Percentiles rank a stretch among this genome's conserved stretches.
Conservation (phyloP, 768 basidiomycete genomes). For the Mycena galopus region DNA sequence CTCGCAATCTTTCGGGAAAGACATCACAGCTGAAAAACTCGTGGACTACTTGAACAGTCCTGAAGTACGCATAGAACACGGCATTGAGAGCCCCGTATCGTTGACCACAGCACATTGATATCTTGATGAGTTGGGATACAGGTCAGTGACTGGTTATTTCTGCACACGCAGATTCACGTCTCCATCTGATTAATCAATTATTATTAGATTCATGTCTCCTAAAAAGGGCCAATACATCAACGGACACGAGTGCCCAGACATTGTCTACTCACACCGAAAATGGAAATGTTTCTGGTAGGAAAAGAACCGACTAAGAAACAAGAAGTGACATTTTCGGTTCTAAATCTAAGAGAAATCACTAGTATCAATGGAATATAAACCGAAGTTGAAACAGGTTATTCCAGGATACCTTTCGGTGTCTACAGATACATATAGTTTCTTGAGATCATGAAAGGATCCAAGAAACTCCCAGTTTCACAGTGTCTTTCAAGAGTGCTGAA, state of each 20-base stretch:
- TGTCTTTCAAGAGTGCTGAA: too few relatives aligned
- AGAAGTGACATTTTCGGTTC: too few relatives aligned
- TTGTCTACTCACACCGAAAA: too few relatives aligned
- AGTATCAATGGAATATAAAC: too few relatives aligned
- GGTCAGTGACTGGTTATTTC: neutral
- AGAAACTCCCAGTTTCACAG: too few relatives aligned
- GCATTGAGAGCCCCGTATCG: constrained; percentile 12
- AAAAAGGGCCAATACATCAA: constrained; percentile 41
- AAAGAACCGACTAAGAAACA: too few relatives aligned
- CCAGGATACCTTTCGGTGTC: too few relatives aligned
- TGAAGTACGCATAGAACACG: constrained; percentile 7
- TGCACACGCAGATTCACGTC: neutral
- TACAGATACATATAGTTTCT: too few relatives aligned
- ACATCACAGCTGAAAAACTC: constrained; percentile 17
- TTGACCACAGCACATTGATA: constrained; percentile 18
- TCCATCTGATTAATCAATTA: neutral
- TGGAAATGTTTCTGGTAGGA: too few relatives aligned
- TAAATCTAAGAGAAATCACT: too few relatives aligned
- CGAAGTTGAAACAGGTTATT: too few relatives aligned
- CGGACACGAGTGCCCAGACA: constrained; percentile 22
- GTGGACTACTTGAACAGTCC: constrained; percentile 11
- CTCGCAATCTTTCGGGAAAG: constrained; percentile 31
- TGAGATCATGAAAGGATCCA: too few relatives aligned
- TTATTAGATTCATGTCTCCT: constrained; percentile 18
- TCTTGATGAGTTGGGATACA: constrained; percentile 27